These are phyloP conservation scores for Farysia itapuensis DNA, from an alignment of 1,284 basidiomycete genomes.

Conservation along the genomic window DNA sequence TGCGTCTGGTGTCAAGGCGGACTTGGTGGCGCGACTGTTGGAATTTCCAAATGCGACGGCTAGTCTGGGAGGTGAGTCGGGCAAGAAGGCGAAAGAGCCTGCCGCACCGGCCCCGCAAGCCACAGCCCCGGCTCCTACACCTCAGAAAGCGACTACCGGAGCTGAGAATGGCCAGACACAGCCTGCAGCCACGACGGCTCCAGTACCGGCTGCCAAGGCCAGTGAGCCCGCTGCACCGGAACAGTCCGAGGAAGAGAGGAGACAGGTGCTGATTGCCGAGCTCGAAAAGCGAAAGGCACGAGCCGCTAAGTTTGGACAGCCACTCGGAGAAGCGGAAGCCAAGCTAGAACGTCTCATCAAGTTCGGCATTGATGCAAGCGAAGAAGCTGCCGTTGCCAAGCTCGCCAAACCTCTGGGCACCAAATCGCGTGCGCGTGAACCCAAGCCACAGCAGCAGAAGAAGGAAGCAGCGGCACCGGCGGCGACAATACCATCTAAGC, in stretches of 20 bases:
- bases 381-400: slow-evolving; percentile 19
- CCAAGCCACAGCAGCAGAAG: slow-evolving; percentile 1
- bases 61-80: slow-evolving; percentile 3
- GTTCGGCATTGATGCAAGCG: slow-evolving; percentile 44
- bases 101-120: slow-evolving; percentile 2
- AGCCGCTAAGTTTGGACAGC: slow-evolving; percentile 49
- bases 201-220: slow-evolving; percentile 4
- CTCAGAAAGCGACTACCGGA: not conserved
- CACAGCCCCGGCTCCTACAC: not conserved
- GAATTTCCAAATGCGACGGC: slow-evolving; percentile 48
- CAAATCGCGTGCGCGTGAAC: not conserved
- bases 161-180: not conserved
- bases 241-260: slow-evolving; percentile 19
- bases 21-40: slow-evolving; percentile 50
- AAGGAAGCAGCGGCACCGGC: not conserved
- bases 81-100: not conserved
- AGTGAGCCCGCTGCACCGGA: not conserved
- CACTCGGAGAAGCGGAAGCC: slow-evolving; percentile 44
- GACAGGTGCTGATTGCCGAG: slow-evolving; percentile 41
- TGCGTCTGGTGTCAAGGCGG: slow-evolving; percentile 50
- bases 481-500: not conserved
- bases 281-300: slow-evolving; percentile 53
- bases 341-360: slow-evolving; percentile 49
- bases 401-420: slow-evolving; percentile 12
- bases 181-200: slow-evolving; percentile 1